A percentile compares a stretch with the other conserved stretches of the same genome.
These are phyloP conservation scores for Cytospora chrysosperma DNA, from an alignment of 2,329 filamentous ascomycete species.

Conservation along the genomic window DNA sequence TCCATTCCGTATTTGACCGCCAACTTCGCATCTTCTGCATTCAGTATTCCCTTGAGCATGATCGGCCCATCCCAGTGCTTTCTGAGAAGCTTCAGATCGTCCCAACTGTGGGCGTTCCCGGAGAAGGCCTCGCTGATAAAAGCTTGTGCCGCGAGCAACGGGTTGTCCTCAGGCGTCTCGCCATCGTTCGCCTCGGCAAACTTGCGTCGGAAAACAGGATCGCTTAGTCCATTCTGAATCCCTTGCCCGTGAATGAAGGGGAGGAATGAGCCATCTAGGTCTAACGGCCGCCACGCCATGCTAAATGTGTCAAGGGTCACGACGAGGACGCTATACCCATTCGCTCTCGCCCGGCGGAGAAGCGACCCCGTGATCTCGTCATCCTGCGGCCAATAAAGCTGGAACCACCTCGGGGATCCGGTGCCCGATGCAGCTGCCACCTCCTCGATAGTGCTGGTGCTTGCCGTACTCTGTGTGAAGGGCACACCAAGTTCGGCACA, in stretches of 20 bases:
- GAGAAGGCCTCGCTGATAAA: constrained; percentile 56
- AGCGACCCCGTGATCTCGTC: constrained; percentile 65
- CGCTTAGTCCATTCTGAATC: constrained; percentile 61
- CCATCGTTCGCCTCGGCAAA: constrained; percentile 52
- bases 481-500: constrained; percentile 61
- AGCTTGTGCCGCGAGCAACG: constrained; percentile 47
- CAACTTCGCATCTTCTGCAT: constrained; percentile 47
- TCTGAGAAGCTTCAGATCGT: constrained; percentile 57
- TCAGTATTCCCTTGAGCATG: constrained; percentile 59
- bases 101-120: constrained; percentile 57
- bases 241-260: constrained; percentile 61
- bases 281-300: constrained; percentile 66
- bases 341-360: constrained; percentile 58
- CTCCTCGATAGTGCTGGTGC: constrained; percentile 63
- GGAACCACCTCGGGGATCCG: constrained; percentile 64
- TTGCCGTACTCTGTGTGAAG: constrained; percentile 66
- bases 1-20: constrained; percentile 46
- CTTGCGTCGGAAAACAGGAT: constrained; percentile 62
- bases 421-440: constrained; percentile 56
- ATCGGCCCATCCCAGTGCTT: constrained; percentile 64
- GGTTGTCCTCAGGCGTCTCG: constrained; percentile 46
- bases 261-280: constrained; percentile 62
- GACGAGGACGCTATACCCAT: constrained; percentile 64
- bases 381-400: constrained; percentile 71
- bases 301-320: constrained; percentile 73